phyloP scores from a whole-genome alignment of 1,284 basidiomycete species.

The Cutaneotrichosporon dermatis region DNA sequence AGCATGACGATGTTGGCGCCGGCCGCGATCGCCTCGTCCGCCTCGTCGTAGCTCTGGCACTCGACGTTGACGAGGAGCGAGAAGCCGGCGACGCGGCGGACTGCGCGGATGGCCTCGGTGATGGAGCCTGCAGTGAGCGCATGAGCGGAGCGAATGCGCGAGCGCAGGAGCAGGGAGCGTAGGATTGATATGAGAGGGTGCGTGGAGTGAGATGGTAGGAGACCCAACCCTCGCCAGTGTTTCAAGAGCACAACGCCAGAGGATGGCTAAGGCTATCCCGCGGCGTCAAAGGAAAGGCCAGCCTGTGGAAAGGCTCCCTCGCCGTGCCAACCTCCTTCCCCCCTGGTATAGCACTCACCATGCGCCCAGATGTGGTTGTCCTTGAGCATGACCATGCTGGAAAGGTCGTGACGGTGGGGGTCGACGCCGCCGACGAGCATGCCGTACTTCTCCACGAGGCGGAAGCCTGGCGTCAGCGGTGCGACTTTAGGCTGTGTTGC shows the following conservation, averaged over 20 bases:
- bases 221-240: no score
- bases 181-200: no score
- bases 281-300: no score
- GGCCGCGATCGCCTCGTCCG: conserved; percentile 90
- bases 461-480: conserved; percentile 60
- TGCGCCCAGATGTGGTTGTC: conserved; percentile 97
- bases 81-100: conserved; percentile 87
- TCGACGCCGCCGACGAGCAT: conserved; percentile 98
- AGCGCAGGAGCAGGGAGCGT: no score
- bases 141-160: no score
- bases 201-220: no score
- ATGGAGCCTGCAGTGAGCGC: conserved; percentile 64
- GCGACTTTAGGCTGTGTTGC: no score
- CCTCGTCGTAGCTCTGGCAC: conserved; percentile 80
- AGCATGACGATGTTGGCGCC: conserved; percentile 98
- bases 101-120: conserved; percentile 75
- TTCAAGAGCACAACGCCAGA: no score
- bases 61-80: conserved; percentile 91
- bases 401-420: conserved; percentile 91
- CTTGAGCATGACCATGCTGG: conserved; percentile 99
- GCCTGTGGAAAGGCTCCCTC: no score
- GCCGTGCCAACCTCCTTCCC: no score
- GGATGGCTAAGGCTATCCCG: no score
- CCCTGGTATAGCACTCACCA: conserved; percentile 3
- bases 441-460: conserved; percentile 96